These are phyloP conservation scores for Corymbia calophylla DNA, from an alignment of 441 rosid genomes.

Conservation along the genomic window DNA sequence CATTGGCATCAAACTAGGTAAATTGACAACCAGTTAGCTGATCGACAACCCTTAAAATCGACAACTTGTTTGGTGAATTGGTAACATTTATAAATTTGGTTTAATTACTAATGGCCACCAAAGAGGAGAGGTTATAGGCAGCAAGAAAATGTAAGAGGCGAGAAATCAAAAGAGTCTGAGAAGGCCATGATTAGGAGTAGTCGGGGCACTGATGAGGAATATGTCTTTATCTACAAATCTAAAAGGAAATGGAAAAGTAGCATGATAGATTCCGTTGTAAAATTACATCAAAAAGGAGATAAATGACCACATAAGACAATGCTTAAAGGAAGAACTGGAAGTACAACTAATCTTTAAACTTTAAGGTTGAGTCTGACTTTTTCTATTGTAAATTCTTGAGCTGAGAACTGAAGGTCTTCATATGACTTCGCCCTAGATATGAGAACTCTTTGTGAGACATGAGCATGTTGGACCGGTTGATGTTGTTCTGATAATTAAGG, in stretches of 20 bases:
- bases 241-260: not conserved
- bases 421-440: not conserved
- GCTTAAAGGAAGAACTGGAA: not conserved
- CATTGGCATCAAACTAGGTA: too few relatives aligned
- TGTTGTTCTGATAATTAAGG: not conserved
- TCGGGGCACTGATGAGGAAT: not conserved
- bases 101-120: not conserved
- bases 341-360: not conserved
- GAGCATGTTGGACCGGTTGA: not conserved
- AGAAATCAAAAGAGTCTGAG: not conserved
- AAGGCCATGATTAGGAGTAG: fast-evolving
- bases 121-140: not conserved
- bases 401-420: not conserved
- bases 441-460: not conserved
- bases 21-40: too few relatives aligned
- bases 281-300: not conserved
- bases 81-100: too few relatives aligned
- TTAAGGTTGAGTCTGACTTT: not conserved
- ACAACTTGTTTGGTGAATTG: too few relatives aligned
- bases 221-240: not conserved
- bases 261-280: fast-evolving
- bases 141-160: too few relatives aligned
- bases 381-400: not conserved
- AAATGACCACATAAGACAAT: not conserved
- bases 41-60: too few relatives aligned